Percentiles rank a stretch among this genome's conserved stretches.
Evolutionary conservation across 2,329 filamentous ascomycete genomes (phyloP).

Genomic region (Ceratocystis papillata): DNA sequence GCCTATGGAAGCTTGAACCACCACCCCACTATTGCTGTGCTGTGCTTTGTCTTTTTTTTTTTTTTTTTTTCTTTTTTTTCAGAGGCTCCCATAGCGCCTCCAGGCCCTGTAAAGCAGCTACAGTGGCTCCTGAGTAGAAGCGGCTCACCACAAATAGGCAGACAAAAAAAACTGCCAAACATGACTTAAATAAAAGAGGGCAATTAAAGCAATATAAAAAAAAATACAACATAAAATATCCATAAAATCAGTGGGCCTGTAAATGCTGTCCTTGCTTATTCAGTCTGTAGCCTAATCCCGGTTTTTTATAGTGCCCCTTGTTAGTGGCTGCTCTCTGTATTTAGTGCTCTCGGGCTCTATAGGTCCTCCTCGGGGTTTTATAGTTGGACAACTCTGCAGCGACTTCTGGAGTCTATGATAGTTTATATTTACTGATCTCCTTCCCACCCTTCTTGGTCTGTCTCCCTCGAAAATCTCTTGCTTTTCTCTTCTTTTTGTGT

Average conservation of each 20-base stretch:
- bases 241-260: background rate
- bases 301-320: background rate
- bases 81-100: background rate
- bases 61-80: background rate
- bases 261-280: background rate
- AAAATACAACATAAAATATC: background rate
- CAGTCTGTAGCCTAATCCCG: background rate
- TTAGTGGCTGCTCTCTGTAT: too few species aligned
- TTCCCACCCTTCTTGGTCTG: background rate
- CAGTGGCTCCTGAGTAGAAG: background rate
- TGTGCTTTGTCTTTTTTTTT: background rate
- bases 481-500: background rate
- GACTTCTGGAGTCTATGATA: slow-evolving; percentile 1
- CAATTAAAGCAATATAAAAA: too few species aligned
- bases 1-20: too few species aligned
- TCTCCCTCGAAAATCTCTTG: background rate
- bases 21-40: background rate
- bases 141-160: background rate
- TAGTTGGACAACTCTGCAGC: background rate
- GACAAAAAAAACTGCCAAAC: background rate
- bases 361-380: background rate
- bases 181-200: background rate
- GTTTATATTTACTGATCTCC: slow-evolving; percentile 7
- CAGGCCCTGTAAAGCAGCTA: background rate
- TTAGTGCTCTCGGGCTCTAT: background rate